A percentile compares a stretch with the other conserved stretches of the same genome.
These are phyloP conservation scores for Lyophyllum atratum DNA, from an alignment of 768 basidiomycete genomes.

Conservation along the genomic window DNA sequence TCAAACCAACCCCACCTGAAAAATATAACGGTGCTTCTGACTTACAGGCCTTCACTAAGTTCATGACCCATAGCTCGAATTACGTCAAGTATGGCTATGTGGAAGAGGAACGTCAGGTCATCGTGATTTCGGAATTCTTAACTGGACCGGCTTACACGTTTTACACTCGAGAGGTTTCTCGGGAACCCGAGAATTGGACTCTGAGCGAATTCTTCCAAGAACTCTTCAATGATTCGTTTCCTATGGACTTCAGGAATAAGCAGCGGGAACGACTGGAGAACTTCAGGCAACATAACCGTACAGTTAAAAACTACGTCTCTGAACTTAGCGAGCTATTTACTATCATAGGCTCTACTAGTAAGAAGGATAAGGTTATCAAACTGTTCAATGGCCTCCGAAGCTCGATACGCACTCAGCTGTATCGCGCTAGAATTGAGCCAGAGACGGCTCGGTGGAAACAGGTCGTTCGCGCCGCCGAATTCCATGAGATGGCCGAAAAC, in stretches of 20 bases:
- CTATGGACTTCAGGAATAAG: slow-evolving; percentile 24
- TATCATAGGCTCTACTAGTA: slow-evolving; percentile 22
- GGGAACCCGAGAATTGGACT: slow-evolving; percentile 18
- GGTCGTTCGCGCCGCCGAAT: slow-evolving; percentile 24
- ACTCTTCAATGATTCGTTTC: slow-evolving; percentile 36
- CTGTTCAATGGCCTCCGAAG: slow-evolving; percentile 32
- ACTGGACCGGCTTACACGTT: slow-evolving; percentile 29
- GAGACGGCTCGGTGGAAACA: slow-evolving; percentile 26
- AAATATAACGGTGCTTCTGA: slow-evolving; percentile 17
- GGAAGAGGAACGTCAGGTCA: slow-evolving; percentile 12
- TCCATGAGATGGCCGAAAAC: slow-evolving; percentile 23
- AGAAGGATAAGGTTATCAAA: slow-evolving; percentile 13
- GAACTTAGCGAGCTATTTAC: slow-evolving; percentile 30
- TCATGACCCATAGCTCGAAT: slow-evolving; percentile 13
- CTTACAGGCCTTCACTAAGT: slow-evolving; percentile 8
- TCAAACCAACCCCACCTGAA: slow-evolving; percentile 19
- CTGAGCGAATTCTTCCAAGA: slow-evolving; percentile 26
- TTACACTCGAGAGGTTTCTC: slow-evolving; percentile 23
- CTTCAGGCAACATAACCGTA: slow-evolving; percentile 21
- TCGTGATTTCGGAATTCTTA: slow-evolving; percentile 25
- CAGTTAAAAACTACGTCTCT: slow-evolving; percentile 29
- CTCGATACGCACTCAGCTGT: slow-evolving; percentile 30
- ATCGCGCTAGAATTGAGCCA: slow-evolving; percentile 25
- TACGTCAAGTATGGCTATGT: slow-evolving; percentile 24
- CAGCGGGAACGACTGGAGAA: slow-evolving; percentile 24